Evolutionary conservation across 192 early-diverging fungal species (phyloP).

Genomic region (Funneliformis geosporum): DNA sequence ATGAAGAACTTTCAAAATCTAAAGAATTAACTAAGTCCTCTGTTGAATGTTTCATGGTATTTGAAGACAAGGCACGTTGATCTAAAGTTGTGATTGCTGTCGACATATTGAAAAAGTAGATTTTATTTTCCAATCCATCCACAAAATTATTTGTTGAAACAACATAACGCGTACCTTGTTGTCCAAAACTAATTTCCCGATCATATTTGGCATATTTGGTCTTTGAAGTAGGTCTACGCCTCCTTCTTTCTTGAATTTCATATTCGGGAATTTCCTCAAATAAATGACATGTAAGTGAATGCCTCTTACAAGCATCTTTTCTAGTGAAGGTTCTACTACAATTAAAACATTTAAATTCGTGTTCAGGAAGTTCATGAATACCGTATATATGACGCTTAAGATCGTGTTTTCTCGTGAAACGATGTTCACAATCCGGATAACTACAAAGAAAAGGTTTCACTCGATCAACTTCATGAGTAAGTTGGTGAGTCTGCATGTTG

Average conservation of each 20-base stretch:
- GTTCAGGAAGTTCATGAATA: constrained; percentile 17
- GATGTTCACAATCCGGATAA: constrained; percentile 37
- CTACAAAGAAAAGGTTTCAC: constrained; percentile 40
- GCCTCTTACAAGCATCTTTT: constrained; percentile 30
- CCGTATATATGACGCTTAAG: constrained; percentile 41
- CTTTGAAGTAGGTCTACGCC: background rate
- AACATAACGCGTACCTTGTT: background rate
- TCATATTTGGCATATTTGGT: background rate
- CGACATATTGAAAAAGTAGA: background rate
- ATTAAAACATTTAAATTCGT: constrained; percentile 9
- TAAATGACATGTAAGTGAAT: background rate
- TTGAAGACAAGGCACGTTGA: background rate
- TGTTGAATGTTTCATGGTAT: background rate
- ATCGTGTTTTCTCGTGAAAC: constrained; percentile 50
- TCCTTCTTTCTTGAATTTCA: background rate
- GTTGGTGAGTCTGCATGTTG: constrained; percentile 46
- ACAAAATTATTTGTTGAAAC: background rate
- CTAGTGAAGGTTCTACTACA: constrained; percentile 15
- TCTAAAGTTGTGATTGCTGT: background rate
- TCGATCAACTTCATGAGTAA: constrained; percentile 40
- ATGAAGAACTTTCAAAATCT: background rate
- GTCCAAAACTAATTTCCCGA: background rate
- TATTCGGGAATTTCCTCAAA: background rate
- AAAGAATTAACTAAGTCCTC: background rate
- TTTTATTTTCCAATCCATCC: background rate